Percentiles rank a stretch among this genome's conserved stretches.
These are phyloP conservation scores for Pythium rishiriense DNA, from an alignment of 352 stramenopile genomes.

Conservation along the genomic window DNA sequence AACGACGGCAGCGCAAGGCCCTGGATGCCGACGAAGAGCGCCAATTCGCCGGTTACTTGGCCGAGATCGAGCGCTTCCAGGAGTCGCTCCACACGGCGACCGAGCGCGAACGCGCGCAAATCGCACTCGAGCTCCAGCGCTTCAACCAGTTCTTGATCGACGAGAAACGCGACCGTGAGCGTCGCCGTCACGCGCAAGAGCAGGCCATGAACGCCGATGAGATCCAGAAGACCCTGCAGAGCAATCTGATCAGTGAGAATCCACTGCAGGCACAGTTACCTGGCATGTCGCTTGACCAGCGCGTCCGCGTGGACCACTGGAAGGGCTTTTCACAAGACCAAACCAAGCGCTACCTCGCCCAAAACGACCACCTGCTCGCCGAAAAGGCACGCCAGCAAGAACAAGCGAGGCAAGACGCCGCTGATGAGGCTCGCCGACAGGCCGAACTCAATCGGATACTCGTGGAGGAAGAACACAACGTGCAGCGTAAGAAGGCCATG, in stretches of 20 bases:
- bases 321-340: constrained; percentile 73
- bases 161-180: constrained; percentile 44
- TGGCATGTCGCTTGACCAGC: constrained; percentile 40
- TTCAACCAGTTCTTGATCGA: constrained; percentile 55
- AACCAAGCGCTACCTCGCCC: constrained; percentile 48
- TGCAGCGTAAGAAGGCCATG: constrained; percentile 49
- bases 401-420: constrained; percentile 36
- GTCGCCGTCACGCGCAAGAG: constrained; percentile 36
- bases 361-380: constrained; percentile 58
- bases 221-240: constrained; percentile 58
- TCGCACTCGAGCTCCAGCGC: constrained; percentile 48
- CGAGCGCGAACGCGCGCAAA: constrained; percentile 48
- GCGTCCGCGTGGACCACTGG: constrained; percentile 80
- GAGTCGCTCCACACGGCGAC: constrained; percentile 55
- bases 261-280: constrained; percentile 49
- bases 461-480: constrained; percentile 45
- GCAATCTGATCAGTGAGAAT: constrained; percentile 75
- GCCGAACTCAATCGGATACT: constrained; percentile 48
- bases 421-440: constrained; percentile 39
- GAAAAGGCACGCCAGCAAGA: constrained; percentile 49
- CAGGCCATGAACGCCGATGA: constrained; percentile 56
- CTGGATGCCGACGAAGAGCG: constrained; percentile 40
- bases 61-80: constrained; percentile 60
- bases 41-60: constrained; percentile 47
- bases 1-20: constrained; percentile 42